phyloP scores from a whole-genome alignment of 2,329 filamentous ascomycete species.

The Colletotrichum australisinense region DNA sequence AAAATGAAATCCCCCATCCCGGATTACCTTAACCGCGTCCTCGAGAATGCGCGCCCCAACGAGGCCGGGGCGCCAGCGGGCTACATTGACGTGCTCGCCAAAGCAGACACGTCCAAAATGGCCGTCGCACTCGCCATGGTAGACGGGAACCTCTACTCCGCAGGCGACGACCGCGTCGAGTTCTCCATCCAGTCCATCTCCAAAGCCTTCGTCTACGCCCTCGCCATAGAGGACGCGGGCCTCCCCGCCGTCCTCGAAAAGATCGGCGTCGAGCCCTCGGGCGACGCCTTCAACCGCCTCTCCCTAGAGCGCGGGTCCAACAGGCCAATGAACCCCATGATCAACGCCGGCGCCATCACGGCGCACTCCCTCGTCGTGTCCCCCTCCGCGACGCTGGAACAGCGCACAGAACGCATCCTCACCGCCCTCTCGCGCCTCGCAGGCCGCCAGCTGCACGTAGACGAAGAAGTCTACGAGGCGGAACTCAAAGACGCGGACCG shows the following conservation, averaged over 20 bases:
- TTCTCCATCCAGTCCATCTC: conserved; percentile 56
- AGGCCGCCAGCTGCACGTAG: conserved; percentile 48
- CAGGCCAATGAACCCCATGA: conserved; percentile 50
- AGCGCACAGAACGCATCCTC: conserved; percentile 50
- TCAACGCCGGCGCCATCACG: conserved; percentile 49
- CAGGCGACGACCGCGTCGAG: conserved; percentile 50
- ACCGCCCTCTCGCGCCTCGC: conserved; percentile 47
- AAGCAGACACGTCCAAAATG: conserved; percentile 51
- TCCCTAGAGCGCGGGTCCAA: conserved; percentile 45
- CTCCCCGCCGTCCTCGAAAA: conserved; percentile 48
- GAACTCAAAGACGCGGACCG: conserved; percentile 48
- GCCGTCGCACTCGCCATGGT: conserved; percentile 53
- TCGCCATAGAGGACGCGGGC: conserved; percentile 52
- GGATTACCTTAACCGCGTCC: conserved; percentile 46
- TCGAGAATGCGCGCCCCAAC: conserved; percentile 45
- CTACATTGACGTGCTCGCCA: conserved; percentile 52
- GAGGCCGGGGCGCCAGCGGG: conserved; percentile 45
- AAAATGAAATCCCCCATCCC: conserved; percentile 49
- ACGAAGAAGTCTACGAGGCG: conserved; percentile 52
- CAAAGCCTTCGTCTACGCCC: conserved; percentile 53
- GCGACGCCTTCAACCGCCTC: conserved; percentile 50
- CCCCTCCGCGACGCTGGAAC: conserved; percentile 45
- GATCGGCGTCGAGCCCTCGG: conserved; percentile 53
- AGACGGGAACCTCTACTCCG: conserved; percentile 52
- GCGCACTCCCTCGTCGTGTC: conserved; percentile 46